Base-by-base conservation (phyloP, 371 early-diverging fungal species). In the Mortierella sp. region DNA sequence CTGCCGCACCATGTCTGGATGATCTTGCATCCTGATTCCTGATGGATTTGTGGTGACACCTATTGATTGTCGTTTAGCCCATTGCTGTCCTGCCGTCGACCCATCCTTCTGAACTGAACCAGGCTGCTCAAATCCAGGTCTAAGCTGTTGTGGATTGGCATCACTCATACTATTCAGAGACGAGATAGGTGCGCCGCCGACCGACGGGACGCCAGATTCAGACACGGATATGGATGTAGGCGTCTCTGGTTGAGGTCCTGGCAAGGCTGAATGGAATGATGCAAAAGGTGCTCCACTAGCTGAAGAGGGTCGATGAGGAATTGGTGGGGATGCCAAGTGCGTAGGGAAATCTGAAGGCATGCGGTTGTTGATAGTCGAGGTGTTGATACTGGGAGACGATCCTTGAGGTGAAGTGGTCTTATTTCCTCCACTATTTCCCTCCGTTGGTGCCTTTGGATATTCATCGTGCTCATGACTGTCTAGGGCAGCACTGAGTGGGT, bases 331-430 rank as follows among this genome's bases (percentile, higher is more conserved):
- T 2, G 82, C 67, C 40, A 82, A 24, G 10, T 82, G 82, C 22
- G 82, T 82, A 22, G 82, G 82, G 50, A 75, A 59, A 41, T 76
- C 82, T 58, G 82, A 72, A 10, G 82, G 76, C 45, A 82, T 82
- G 48, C 43, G 73, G 48, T 58, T 72, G 21, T 69, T 63, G 10
- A 43, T 24, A 40, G 28, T 45, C 8, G 71, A 36, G 19, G 69
- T 67, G 33, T 47, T 65, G 48, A 74, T 74, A 33, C 57, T 79
- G 11, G 74, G 80, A 1, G 69, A 67, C 22, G 55, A 13, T 47
- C 15, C 40, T 50, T 47, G 48, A 33, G 50, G 58, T 32, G 69
- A 24, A 7, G 63, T 24, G 19, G 43, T n/a, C 43, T 28, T 64
- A 43, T n/a, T 59, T 22, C 41, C 70, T 5, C 36, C 36, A 28